Conservation (phyloP, 257 asterid species). For the Scutellaria galericulata region DNA sequence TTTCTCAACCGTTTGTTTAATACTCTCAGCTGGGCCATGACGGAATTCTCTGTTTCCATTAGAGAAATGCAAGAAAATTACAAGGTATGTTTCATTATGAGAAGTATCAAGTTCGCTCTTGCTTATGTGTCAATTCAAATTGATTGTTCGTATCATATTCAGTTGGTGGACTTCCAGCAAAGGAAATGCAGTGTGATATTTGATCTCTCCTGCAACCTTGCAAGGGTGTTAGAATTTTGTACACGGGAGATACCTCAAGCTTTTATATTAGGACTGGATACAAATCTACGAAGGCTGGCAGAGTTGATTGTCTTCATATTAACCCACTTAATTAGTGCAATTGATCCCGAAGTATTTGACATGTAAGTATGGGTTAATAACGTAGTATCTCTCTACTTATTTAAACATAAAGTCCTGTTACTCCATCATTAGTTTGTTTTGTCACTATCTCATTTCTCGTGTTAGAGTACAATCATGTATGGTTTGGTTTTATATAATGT, state of each 20-base stretch:
- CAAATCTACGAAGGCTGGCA: constrained; percentile 82
- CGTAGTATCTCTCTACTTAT: not conserved
- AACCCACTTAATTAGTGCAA: constrained; percentile 72
- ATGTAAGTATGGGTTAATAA: constrained; percentile 55
- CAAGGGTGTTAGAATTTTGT: constrained; percentile 87
- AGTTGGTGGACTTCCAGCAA: constrained; percentile 88
- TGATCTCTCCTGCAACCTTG: constrained; percentile 91
- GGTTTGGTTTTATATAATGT: not conserved
- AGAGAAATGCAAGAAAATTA: constrained; percentile 94
- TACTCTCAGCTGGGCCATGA: constrained; percentile 97
- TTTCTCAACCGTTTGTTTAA: constrained; percentile 87
- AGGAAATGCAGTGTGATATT: constrained; percentile 87
- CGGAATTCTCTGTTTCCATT: constrained; percentile 89
- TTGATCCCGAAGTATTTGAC: constrained; percentile 85
- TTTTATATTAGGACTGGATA: constrained; percentile 75
- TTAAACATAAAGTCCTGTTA: not conserved
- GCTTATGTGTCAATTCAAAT: constrained; percentile 7
- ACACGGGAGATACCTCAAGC: constrained; percentile 88
- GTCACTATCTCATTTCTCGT: not conserved
- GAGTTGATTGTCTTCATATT: constrained; percentile 83
- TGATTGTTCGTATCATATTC: constrained; percentile 36
- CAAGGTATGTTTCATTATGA: constrained; percentile 56
- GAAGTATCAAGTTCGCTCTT: constrained; percentile 11
- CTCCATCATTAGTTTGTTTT: not conserved
- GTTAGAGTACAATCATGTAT: not conserved